Base-by-base conservation (phyloP, 768 basidiomycete genomes). In the Gyrodon lividus region DNA sequence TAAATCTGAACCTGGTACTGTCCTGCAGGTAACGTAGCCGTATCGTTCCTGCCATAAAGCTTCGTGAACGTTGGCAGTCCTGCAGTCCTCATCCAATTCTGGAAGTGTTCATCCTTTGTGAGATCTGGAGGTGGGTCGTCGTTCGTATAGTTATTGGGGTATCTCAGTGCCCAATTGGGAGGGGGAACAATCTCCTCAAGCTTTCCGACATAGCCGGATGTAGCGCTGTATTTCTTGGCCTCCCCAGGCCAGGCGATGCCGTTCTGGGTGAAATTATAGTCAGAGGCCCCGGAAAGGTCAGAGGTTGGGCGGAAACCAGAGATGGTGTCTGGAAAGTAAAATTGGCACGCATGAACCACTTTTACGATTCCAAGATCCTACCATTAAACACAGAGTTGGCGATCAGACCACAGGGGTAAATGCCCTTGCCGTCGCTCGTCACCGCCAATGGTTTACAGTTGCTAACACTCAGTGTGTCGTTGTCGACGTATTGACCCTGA, bases 51-150 rank as follows among this genome's bases (percentile, higher is more conserved):
- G 14, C 88, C 94, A 63, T 89, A 98, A 19, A 99, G 74, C 72
- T 99, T 98, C 28, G 92, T 86, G 70, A 99, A 99, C 6, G 96
- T 98, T 8, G 97, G 97, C 42, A 98, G 70, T 12, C 96, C 97
- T 1, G 97, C 92, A 2, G 95, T 97, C 52, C 96, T 83, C 97
- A 99, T 99, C 97, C 97, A 99, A 66, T 96, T 95, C 71, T 98
- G 96, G 76, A 99, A 98, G 61, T 90, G 94, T 69, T 98, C 90
- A 63, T 98, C 86, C 2, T 59, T 58, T 46, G 75, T 72, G 31
- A 98, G 74, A 64, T 97, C 73, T 2, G 93, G 95, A 17, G 86
- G 84, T 14, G 80, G 80, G 55, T 76, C 82, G 5, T 70, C 69
- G 1, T 71, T 65, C 4, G 82, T 83, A 71, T 97, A 98, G 50